Evolutionary conservation across 1,284 basidiomycete species (phyloP), one percentile per base, ranked within the genome.

Genomic region (Pascua guehoae): DNA sequence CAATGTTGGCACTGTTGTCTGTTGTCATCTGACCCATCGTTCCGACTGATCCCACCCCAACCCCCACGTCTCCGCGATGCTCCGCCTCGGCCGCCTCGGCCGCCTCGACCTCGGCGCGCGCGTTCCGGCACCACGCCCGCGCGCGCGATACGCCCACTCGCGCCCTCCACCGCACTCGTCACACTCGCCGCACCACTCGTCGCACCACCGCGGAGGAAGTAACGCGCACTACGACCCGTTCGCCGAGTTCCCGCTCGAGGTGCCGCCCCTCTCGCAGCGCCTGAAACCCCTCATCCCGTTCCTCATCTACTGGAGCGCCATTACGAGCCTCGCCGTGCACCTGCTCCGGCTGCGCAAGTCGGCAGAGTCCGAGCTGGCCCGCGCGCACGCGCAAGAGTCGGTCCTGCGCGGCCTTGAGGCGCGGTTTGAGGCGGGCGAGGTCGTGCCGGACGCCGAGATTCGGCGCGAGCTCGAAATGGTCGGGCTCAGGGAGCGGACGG

Each of bases 391-490:
- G 1, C 68, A 76, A 49, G 67, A 75, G 15, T 59, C 47, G 1
- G 74, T 75, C 0, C 60, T 78, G 16, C 58, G 64, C 45, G 65
- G 64, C 10, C 53, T 78, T 18, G 53, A 72, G 0, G 54, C 52
- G 41, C 53, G 66, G 32, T 62, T 69, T 15, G 37, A 54, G 44
- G 41, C 41, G 0, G 65, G 67, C 37, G 65, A 68, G 47, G 41
- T 18, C n/a, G 51, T 73, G 1, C 51, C 54, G 16, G 68, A 72
- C 42, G 60, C 58, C 7, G 71, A 76, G 52, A 66, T 77, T 41
- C 65, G 72, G 54, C 63, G 71, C 40, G 72, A 72, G 58, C 63
- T 79, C 54, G 72, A 75, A 65, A 74, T 77, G 70, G 75, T 76
- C 11, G 76, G 73, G 3, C 58, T 78, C 56, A 63, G 74, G 44